These are phyloP conservation scores for Smallanthus sonchifolius DNA, from an alignment of 129 eudicot genomes.

Conservation along the genomic window DNA sequence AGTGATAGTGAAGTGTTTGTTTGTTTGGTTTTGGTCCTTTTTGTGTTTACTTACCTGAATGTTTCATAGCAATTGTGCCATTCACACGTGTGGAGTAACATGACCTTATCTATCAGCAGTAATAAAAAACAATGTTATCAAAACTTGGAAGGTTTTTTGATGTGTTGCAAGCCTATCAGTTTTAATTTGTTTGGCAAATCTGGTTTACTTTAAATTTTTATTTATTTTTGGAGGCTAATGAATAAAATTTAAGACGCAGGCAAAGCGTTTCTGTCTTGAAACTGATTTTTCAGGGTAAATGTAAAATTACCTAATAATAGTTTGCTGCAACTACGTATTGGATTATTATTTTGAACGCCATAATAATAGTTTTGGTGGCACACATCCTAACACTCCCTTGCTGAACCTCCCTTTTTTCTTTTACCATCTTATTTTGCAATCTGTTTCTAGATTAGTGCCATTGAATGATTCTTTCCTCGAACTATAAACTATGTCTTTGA, in stretches of 20 bases:
- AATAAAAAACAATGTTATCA: not conserved
- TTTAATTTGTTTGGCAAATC: not conserved
- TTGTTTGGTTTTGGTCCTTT: not conserved
- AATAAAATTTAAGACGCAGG: not conserved
- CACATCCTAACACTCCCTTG: not conserved
- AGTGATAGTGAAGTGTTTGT: not conserved
- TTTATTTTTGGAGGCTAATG: not conserved
- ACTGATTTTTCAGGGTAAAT: not conserved
- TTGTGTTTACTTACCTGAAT: not conserved
- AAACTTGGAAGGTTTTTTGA: not conserved
- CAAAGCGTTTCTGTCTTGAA: not conserved
- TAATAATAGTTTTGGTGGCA: not conserved
- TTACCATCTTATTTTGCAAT: not conserved
- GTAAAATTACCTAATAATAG: not conserved
- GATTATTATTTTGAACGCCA: not conserved
- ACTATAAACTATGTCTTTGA: not conserved
- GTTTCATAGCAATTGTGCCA: not conserved
- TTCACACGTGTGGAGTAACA: not conserved
- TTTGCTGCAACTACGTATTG: not conserved
- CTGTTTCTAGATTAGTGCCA: constrained; percentile 5
- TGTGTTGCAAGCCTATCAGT: not conserved
- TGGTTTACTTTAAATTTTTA: not conserved
- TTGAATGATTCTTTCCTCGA: not conserved
- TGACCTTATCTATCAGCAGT: not conserved
- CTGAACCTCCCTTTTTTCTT: not conserved